Evolutionary conservation across 352 stramenopile species (phyloP), one percentile per base, ranked within the genome.

Genomic region (Pythium monospermum): DNA sequence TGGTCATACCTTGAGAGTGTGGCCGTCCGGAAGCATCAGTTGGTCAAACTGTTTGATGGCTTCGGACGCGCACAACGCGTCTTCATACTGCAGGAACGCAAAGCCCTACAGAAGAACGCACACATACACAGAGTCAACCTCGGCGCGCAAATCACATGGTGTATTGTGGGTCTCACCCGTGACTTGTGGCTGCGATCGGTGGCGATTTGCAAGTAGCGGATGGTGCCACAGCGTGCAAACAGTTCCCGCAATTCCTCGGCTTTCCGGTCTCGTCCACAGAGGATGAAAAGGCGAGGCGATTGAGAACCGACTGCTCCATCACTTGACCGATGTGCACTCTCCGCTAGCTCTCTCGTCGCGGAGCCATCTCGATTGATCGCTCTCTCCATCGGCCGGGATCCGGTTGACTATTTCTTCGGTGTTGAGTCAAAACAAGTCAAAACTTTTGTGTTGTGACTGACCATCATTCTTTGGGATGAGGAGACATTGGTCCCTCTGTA

Each of bases 121-220:
- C n/a, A n/a, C n/a, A n/a, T n/a, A n/a, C n/a, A n/a, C n/a, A n/a
- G n/a, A n/a, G n/a, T n/a, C n/a, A n/a, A n/a, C n/a, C n/a, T n/a
- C n/a, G n/a, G n/a, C n/a, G n/a, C n/a, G n/a, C n/a, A n/a, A n/a
- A n/a, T n/a, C n/a, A n/a, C n/a, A n/a, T n/a, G n/a, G n/a, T n/a
- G n/a, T n/a, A n/a, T n/a, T n/a, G n/a, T n/a, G n/a, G n/a, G n/a
- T n/a, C n/a, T n/a, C n/a, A 88, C 81, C 28, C 81, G 54, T 4
- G 81, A 91, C 40, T 86, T 87, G 68, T 83, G 76, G 48, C 74
- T 87, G 43, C 81, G 74, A 64, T 91, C 81, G 26, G 85, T 73
- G 25, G 78, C 81, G 18, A 91, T 39, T 42, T 89, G 74, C 35
- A 88, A 53, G 46, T 87, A 64, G 56, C 77, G 76, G 41, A 91